Conservation (phyloP, 2,329 filamentous ascomycete genomes). For the Ophiocordyceps camponoti-leonardi region DNA sequence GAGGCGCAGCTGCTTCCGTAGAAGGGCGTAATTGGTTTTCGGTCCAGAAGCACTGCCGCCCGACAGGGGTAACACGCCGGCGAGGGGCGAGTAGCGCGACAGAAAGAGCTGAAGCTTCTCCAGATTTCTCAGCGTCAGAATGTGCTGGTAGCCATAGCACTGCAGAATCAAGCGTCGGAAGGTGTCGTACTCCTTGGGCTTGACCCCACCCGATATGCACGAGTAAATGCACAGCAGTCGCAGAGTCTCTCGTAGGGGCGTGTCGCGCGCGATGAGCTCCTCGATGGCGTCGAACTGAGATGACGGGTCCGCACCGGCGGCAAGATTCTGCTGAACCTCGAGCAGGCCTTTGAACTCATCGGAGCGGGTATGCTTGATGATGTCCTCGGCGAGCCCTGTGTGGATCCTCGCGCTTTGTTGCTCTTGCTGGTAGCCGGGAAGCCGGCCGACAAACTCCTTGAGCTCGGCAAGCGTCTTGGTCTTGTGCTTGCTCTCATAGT, state of each 20-base stretch:
- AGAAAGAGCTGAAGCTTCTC: conserved; percentile 82
- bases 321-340: conserved; percentile 91
- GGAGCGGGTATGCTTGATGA: conserved; percentile 80
- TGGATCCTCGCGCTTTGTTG: conserved; percentile 86
- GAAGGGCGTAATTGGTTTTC: conserved; percentile 78
- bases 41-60: conserved; percentile 38
- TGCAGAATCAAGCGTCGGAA: conserved; percentile 81
- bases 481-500: conserved; percentile 80
- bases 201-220: conserved; percentile 74
- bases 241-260: conserved; percentile 64
- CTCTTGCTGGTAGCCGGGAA: conserved; percentile 84
- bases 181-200: conserved; percentile 71
- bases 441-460: conserved; percentile 83
- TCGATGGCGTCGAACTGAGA: conserved; percentile 83
- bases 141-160: conserved; percentile 87
- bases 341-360: conserved; percentile 78
- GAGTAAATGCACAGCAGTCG: conserved; percentile 83
- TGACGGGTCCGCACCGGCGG: conserved; percentile 73
- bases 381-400: conserved; percentile 82
- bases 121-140: conserved; percentile 73
- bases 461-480: conserved; percentile 83
- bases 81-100: conserved; percentile 57
- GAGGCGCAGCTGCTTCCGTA: conserved; percentile 72
- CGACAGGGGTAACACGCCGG: conserved; percentile 64
- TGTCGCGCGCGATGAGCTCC: conserved; percentile 81